These are phyloP conservation scores for Malus hybrid DNA, from an alignment of 331 rosid genomes.

Conservation along the genomic window DNA sequence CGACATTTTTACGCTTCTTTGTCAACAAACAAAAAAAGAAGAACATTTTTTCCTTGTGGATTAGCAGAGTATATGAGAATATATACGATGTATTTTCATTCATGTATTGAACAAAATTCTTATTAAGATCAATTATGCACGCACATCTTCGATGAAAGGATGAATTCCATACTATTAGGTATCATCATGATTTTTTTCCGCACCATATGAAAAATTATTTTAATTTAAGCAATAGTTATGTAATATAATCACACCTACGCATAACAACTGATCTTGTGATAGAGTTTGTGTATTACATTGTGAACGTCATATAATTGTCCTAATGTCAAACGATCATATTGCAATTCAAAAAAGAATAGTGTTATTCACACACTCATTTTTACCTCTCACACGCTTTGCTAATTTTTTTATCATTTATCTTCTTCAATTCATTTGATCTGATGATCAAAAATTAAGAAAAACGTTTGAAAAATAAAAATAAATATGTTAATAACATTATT, in stretches of 20 bases:
- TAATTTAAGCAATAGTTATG: too few relatives aligned
- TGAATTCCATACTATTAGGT: background rate
- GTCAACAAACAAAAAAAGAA: background rate
- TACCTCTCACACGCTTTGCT: accelerated
- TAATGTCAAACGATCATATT: too few relatives aligned
- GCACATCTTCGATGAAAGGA: background rate
- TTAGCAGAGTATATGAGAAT: background rate
- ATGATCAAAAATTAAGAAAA: accelerated
- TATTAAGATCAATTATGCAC: too few relatives aligned
- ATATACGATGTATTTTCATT: too few relatives aligned
- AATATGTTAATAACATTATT: accelerated
- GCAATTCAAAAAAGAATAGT: too few relatives aligned
- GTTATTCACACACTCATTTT: accelerated
- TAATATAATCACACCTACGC: background rate
- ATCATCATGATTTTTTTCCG: too few relatives aligned
- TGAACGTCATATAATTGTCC: background rate
- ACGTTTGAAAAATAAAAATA: too few relatives aligned
- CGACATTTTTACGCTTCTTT: too few relatives aligned
- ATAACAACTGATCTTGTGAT: background rate
- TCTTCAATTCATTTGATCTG: too few relatives aligned
- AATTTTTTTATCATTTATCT: too few relatives aligned
- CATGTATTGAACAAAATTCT: too few relatives aligned
- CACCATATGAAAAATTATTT: background rate
- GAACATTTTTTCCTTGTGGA: background rate
- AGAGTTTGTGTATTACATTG: background rate